Percentiles rank a stretch among this genome's conserved stretches.
Evolutionary conservation across 768 basidiomycete species (phyloP).

Genomic region (Coprinopsis strossmayeri): DNA sequence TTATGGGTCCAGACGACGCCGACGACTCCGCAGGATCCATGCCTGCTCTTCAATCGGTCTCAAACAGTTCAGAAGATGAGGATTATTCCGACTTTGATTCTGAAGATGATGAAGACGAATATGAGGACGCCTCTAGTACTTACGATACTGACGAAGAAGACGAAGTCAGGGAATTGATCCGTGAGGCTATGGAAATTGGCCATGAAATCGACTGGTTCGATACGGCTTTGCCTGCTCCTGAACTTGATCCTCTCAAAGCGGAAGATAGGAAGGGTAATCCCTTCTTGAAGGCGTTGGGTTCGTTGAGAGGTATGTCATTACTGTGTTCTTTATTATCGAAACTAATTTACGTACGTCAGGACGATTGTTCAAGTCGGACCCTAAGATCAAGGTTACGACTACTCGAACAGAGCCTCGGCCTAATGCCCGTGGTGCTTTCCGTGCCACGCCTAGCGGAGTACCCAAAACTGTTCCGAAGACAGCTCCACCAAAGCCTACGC

Average conservation of each 20-base stretch:
- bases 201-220: constrained; percentile 57
- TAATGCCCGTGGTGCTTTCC: constrained; percentile 21
- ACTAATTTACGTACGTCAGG: constrained; percentile 40
- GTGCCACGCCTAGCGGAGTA: constrained; percentile 21
- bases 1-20: constrained; percentile 40
- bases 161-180: constrained; percentile 48
- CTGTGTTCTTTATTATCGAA: constrained; percentile 3
- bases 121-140: constrained; percentile 21
- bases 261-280: constrained; percentile 65
- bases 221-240: constrained; percentile 20
- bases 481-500: constrained; percentile 18
- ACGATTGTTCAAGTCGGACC: constrained; percentile 49
- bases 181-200: constrained; percentile 70
- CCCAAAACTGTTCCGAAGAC: constrained; percentile 20
- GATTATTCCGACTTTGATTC: constrained; percentile 26
- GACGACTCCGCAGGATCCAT: constrained; percentile 47
- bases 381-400: constrained; percentile 30
- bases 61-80: constrained; percentile 49
- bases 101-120: constrained; percentile 30
- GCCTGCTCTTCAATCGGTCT: constrained; percentile 63
- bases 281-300: constrained; percentile 70
- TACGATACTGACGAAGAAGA: constrained; percentile 69
- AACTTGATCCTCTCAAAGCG: constrained; percentile 37
- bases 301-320: constrained; percentile 53
- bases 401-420: constrained; percentile 21